Percentiles rank a stretch among this genome's conserved stretches.
Conservation (phyloP, 2,329 filamentous ascomycete species). For the Huntiella savannae region DNA sequence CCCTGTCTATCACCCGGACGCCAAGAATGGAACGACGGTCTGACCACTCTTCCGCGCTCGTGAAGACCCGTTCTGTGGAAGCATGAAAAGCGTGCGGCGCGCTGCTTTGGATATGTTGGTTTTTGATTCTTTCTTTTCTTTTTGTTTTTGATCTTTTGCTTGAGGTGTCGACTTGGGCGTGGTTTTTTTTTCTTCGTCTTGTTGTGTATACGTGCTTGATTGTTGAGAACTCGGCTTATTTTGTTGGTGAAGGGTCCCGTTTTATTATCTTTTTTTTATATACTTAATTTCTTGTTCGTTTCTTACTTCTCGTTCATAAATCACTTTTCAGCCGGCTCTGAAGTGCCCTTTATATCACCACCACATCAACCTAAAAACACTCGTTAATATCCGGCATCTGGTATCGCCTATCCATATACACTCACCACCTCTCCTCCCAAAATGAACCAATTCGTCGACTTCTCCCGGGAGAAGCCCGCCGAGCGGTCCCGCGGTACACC, state of each 20-base stretch:
- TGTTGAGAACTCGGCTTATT: no score
- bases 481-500: conserved; percentile 70
- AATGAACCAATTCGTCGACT: conserved; percentile 8
- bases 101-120: no score
- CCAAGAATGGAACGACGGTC: no score
- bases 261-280: neutral
- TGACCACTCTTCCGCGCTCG: no score
- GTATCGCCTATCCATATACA: neutral
- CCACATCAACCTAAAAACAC: neutral
- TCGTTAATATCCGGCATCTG: conserved; percentile 2
- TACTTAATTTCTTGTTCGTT: neutral
- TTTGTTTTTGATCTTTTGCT: no score
- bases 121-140: no score
- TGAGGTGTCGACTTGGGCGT: no score
- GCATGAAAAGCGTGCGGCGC: no score
- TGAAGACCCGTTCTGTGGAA: no score
- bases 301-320: conserved; percentile 3
- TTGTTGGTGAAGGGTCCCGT: no score
- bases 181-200: neutral
- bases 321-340: conserved; percentile 35
- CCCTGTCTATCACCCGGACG: no score
- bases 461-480: conserved; percentile 18
- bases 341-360: conserved; percentile 17
- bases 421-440: neutral
- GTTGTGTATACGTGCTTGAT: neutral